Evolutionary conservation across 1,284 basidiomycete genomes (phyloP).

Genomic region (Ceratobasidium sp.): DNA sequence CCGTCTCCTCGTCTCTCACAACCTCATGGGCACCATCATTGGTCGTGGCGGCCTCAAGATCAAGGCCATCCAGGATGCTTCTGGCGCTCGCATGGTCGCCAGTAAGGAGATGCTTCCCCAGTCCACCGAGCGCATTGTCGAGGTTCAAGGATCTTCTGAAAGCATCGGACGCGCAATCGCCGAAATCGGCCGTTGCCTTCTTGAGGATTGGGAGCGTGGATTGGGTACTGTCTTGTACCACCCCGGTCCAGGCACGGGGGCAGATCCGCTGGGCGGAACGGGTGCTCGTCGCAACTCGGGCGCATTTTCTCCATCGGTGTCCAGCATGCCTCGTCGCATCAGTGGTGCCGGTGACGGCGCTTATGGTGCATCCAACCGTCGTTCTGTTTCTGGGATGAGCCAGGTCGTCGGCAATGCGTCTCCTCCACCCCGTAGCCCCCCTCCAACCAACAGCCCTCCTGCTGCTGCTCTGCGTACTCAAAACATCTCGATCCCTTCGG

Average conservation of each 20-base stretch:
- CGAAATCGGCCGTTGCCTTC: slow-evolving; percentile 93
- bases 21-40: slow-evolving; percentile 99
- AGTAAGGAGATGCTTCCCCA: slow-evolving; percentile 99
- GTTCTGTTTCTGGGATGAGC: slow-evolving; percentile 42
- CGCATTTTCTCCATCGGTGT: slow-evolving; percentile 28
- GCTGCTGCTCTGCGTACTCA: slow-evolving; percentile 80
- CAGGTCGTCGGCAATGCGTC: slow-evolving; percentile 45
- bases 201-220: slow-evolving; percentile 96
- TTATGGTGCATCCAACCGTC: slow-evolving; percentile 44
- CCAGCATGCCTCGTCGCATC: slow-evolving; percentile 51
- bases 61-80: slow-evolving; percentile 98
- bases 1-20: slow-evolving; percentile 96
- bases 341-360: slow-evolving; percentile 46
- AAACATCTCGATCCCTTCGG: slow-evolving; percentile 97
- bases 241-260: slow-evolving; percentile 72
- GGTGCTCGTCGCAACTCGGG: slow-evolving; percentile 40
- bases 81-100: slow-evolving; percentile 96
- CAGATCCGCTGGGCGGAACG: slow-evolving; percentile 47
- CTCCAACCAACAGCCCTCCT: slow-evolving; percentile 57
- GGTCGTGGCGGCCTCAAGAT: slow-evolving; percentile 97
- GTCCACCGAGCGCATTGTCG: slow-evolving; percentile 96
- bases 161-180: slow-evolving; percentile 89
- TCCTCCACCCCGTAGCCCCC: slow-evolving; percentile 51
- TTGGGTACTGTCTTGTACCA: slow-evolving; percentile 94
- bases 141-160: slow-evolving; percentile 92